These are phyloP conservation scores for Microdochium paspali DNA, from an alignment of 2,329 filamentous ascomycete genomes.

Conservation along the genomic window DNA sequence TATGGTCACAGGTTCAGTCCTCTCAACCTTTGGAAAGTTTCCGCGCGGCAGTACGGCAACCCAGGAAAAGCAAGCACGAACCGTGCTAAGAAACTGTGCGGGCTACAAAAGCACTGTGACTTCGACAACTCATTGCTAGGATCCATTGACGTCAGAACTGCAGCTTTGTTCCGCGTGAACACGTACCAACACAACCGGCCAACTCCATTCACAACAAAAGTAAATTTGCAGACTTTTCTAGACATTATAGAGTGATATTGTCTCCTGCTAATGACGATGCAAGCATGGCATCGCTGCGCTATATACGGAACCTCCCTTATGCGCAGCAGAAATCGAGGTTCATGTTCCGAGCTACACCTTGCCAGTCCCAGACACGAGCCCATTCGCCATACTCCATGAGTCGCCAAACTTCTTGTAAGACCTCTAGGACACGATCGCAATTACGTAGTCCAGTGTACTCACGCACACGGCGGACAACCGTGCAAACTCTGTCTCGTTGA, in stretches of 20 bases:
- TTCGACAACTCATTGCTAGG: background rate
- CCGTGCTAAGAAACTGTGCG: background rate
- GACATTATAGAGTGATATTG: too few relatives aligned
- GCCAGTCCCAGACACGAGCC: constrained; percentile 55
- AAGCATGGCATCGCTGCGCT: too few relatives aligned
- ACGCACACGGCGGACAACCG: constrained; percentile 38
- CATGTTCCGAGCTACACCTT: constrained; percentile 41
- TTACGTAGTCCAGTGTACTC: constrained; percentile 53
- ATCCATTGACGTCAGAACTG: too few relatives aligned
- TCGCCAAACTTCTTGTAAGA: constrained; percentile 50
- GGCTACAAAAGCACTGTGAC: too few relatives aligned
- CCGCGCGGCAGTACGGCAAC: background rate
- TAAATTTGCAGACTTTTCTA: too few relatives aligned
- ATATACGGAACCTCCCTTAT: too few relatives aligned
- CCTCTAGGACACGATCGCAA: constrained; percentile 39
- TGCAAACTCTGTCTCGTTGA: constrained; percentile 43
- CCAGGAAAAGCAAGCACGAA: background rate
- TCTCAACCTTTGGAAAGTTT: background rate
- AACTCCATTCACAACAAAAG: too few relatives aligned
- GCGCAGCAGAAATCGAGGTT: constrained; percentile 46
- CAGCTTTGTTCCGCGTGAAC: too few relatives aligned
- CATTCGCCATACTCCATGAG: constrained; percentile 50
- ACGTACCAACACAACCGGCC: too few relatives aligned
- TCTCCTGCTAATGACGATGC: too few relatives aligned
- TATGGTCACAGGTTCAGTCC: constrained; percentile 1